Base-by-base conservation (phyloP, 805 yeast species). In the Saccharomycopsis oosterbeekiorum region DNA sequence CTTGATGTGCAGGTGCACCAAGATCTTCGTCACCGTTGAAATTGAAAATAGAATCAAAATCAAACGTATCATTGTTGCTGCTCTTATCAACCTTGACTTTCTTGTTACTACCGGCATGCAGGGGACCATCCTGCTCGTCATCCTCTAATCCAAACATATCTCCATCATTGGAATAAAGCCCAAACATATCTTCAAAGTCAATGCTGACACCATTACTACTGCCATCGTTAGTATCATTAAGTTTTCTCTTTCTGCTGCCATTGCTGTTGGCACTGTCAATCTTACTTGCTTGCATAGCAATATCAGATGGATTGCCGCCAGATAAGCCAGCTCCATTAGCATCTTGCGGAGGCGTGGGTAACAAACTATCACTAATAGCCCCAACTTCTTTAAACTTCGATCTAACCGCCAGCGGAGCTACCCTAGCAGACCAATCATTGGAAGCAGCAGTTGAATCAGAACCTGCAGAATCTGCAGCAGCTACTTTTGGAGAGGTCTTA, bases 311-410 rank as follows among this genome's bases (percentile, higher is more conserved):
- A 47, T 21, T 47, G 4, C 53, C 53, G 6, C 53, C 53, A 12
- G 24, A 47, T 14, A 47, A 47, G 10, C 53, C 53, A 47, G 53
- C 21, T 47, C 53, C 53, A 17, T 26, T 63, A 10, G 59, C 59
- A 50, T 64, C 66, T 40, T 60, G 63, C 1, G 66, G 66, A 2
- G 66, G 66, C 9, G 66, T 64, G 6, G 66, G 61, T n/a, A 62
- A 56, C 9, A 62, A 15, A 8, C 55, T 51, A 17, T 62, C 64
- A 36, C 53, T 62, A 34, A 64, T 58, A 2, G 64, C 58, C 1
- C 65, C 56, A 40, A 62, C 66, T 37, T 64, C 65, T 24, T 64
- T 64, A 19, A 64, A 64, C 39, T 62, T 62, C 6, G 58, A 55
- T 37, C 66, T 57, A 17, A 64, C 57, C 4, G 65, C 57, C 55